Percentiles rank a stretch among this genome's conserved stretches.
Evolutionary conservation across 2,329 filamentous ascomycete species (phyloP).

Genomic region (Aspergillus spinulosporus): DNA sequence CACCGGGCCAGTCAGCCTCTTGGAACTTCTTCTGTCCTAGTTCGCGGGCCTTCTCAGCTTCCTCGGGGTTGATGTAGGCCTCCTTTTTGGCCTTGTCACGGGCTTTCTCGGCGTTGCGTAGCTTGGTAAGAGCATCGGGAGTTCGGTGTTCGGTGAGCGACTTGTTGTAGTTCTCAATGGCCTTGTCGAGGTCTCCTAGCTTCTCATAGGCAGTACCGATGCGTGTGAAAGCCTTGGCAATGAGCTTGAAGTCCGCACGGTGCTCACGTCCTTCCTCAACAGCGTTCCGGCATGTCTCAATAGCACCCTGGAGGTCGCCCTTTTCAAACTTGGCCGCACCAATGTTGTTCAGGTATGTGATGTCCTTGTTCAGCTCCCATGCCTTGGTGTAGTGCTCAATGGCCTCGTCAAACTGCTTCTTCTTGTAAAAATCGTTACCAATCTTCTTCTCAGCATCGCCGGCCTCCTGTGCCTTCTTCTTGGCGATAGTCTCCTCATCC

Average conservation of each 20-base stretch:
- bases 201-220: constrained; percentile 95
- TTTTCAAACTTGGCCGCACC: constrained; percentile 95
- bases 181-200: constrained; percentile 72
- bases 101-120: constrained; percentile 83
- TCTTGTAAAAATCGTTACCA: constrained; percentile 96
- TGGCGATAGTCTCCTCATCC: constrained; percentile 79
- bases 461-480: constrained; percentile 86
- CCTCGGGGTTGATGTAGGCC: constrained; percentile 83
- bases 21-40: constrained; percentile 97
- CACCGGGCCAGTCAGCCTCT: constrained; percentile 89
- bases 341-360: constrained; percentile 97
- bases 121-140: constrained; percentile 88
- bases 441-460: constrained; percentile 93
- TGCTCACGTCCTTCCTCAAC: constrained; percentile 86
- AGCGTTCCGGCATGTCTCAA: constrained; percentile 83
- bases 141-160: constrained; percentile 96
- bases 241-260: constrained; percentile 95
- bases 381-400: constrained; percentile 94
- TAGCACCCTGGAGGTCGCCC: constrained; percentile 84
- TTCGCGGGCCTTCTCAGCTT: constrained; percentile 93
- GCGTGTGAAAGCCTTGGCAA: constrained; percentile 93
- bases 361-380: constrained; percentile 93
- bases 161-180: constrained; percentile 87
- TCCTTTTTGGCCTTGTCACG: constrained; percentile 74
- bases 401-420: constrained; percentile 91